phyloP scores from a whole-genome alignment of 352 stramenopile genomes.

The Globisporangium lucens region DNA sequence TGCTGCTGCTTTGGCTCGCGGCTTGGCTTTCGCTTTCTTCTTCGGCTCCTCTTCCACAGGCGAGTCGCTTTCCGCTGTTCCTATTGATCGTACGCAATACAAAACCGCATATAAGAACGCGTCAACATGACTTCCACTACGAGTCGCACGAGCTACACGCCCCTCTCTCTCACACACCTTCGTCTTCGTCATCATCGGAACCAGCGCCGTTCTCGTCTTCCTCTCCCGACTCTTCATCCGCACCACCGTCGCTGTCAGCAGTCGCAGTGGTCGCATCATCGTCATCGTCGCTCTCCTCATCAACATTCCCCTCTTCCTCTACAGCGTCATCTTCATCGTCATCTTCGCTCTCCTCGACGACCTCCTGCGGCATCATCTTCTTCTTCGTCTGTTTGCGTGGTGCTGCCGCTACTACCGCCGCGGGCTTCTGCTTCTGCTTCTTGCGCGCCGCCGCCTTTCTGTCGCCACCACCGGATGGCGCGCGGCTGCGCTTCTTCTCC shows the following conservation, averaged over 20 bases:
- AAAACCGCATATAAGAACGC: not conserved
- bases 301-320: not conserved
- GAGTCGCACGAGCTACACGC: not conserved
- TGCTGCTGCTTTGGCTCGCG: constrained; percentile 21
- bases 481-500: constrained; percentile 16
- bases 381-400: constrained; percentile 4
- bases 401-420: not conserved
- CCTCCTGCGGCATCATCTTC: constrained; percentile 5
- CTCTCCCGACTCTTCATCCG: not conserved
- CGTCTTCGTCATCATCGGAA: not conserved
- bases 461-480: not conserved
- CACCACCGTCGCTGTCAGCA: not conserved
- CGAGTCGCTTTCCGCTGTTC: constrained; percentile 8
- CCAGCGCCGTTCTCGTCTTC: constrained; percentile 1
- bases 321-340: not conserved
- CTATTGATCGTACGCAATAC: not conserved
- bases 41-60: constrained; percentile 7
- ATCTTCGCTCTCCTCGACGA: not conserved
- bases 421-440: constrained; percentile 21
- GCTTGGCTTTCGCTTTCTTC: constrained; percentile 13
- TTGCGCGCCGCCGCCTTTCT: constrained; percentile 11
- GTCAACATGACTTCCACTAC: not conserved
- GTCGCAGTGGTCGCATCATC: not conserved
- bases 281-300: not conserved
- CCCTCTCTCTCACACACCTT: not conserved